Evolutionary conservation across 305 asterid species (phyloP).

Genomic region (Fraxinus floribunda): DNA sequence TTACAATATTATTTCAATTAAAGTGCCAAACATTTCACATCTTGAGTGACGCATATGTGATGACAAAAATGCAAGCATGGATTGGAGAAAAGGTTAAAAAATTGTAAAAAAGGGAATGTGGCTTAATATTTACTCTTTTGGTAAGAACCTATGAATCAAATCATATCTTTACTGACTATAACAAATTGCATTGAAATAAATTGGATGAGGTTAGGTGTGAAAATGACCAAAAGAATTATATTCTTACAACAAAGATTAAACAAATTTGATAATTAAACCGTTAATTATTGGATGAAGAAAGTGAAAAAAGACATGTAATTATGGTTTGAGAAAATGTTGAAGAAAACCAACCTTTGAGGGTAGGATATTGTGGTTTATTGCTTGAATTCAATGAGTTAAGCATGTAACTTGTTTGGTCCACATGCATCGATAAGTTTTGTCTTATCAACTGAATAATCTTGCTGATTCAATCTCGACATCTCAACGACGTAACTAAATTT

Average conservation of each 20-base stretch:
- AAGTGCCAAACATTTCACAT: background rate
- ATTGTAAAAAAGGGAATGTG: background rate
- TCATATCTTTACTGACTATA: background rate
- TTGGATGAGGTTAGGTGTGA: conserved; percentile 2
- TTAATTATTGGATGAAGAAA: background rate
- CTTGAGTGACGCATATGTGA: background rate
- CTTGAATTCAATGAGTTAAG: background rate
- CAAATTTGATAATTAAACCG: background rate
- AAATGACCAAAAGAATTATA: background rate
- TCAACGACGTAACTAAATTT: too few species aligned
- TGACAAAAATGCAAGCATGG: background rate
- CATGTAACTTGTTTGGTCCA: background rate
- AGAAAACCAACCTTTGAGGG: background rate
- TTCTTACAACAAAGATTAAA: background rate
- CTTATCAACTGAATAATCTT: background rate
- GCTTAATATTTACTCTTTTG: background rate
- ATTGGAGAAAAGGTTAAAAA: background rate
- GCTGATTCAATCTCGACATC: background rate
- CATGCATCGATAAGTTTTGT: too few species aligned
- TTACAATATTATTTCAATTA: background rate
- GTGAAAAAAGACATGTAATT: background rate
- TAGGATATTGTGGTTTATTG: background rate
- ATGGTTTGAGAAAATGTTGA: background rate
- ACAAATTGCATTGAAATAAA: background rate
- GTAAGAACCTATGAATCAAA: background rate